A percentile compares a stretch with the other conserved stretches of the same genome.
phyloP scores from a whole-genome alignment of 179 eudicot genomes.

The Spinacia oleracea region DNA sequence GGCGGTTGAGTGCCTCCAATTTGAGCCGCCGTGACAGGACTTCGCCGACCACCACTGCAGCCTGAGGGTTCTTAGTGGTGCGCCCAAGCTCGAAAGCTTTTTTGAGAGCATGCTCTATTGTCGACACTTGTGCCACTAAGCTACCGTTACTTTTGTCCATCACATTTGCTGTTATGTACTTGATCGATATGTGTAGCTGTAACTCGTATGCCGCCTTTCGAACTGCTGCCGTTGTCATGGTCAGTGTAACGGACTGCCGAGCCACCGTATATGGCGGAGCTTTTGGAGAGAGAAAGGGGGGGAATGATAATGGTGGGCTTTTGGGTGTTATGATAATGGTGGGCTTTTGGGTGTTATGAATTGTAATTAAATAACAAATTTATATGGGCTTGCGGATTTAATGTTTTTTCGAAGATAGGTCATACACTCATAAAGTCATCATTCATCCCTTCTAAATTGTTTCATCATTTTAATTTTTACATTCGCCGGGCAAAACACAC shows the following conservation, averaged over 20 bases:
- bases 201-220: slow-evolving; percentile 29
- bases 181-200: slow-evolving; percentile 33
- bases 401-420: too few species aligned
- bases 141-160: slow-evolving; percentile 32
- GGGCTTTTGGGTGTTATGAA: neutral
- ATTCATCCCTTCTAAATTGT: too few species aligned
- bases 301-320: neutral
- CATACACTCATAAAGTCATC: too few species aligned
- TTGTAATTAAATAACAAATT: too few species aligned
- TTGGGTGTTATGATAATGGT: neutral
- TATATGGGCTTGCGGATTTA: too few species aligned
- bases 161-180: slow-evolving; percentile 42
- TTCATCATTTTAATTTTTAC: too few species aligned
- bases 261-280: neutral
- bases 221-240: neutral
- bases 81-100: slow-evolving; percentile 34
- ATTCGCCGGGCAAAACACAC: too few species aligned
- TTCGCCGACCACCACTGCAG: slow-evolving; percentile 36
- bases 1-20: slow-evolving; percentile 18
- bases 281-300: neutral
- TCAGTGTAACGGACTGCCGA: too few species aligned
- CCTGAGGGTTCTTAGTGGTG: slow-evolving; percentile 28
- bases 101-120: slow-evolving; percentile 36
- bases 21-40: slow-evolving; percentile 38
- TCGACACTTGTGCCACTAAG: slow-evolving; percentile 36